phyloP scores from a whole-genome alignment of 768 basidiomycete species.

The Daedaleopsis nitida region DNA sequence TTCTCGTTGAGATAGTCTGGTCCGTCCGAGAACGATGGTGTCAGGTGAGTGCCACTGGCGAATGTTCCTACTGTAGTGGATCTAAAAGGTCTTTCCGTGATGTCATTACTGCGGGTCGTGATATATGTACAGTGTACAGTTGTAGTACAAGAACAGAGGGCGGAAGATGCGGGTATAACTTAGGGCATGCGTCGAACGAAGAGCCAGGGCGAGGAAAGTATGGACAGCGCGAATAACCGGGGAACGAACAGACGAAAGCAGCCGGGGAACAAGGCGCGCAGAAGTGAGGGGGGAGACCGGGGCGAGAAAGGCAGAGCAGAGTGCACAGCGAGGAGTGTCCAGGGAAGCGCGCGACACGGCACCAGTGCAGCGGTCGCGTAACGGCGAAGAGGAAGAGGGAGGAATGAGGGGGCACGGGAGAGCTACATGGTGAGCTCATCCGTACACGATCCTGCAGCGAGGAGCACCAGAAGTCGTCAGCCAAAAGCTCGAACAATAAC shows the following conservation, averaged over 20 bases:
- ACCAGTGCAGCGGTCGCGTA: conserved; percentile 12
- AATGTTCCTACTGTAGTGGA: too few relatives aligned
- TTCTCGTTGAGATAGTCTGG: too few relatives aligned
- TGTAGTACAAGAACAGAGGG: conserved; percentile 3
- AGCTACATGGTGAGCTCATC: conserved; percentile 19
- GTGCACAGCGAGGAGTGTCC: neutral
- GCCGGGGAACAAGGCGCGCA: conserved; percentile 14
- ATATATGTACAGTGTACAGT: conserved; percentile 6
- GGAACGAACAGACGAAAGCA: conserved; percentile 16
- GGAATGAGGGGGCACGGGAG: neutral
- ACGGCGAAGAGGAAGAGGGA: conserved; percentile 7
- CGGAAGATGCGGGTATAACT: conserved; percentile 18
- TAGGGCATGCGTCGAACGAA: conserved; percentile 4
- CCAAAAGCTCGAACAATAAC: neutral
- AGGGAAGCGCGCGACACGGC: conserved; percentile 1
- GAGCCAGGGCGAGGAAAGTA: neutral
- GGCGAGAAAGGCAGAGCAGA: neutral
- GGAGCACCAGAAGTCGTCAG: conserved; percentile 1
- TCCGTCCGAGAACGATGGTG: too few relatives aligned
- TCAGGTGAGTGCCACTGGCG: too few relatives aligned
- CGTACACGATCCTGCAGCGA: conserved; percentile 30
- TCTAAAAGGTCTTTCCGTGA: neutral
- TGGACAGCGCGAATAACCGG: conserved; percentile 16
- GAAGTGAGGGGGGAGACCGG: conserved; percentile 6
- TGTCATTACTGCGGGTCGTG: conserved; percentile 4